A percentile compares a stretch with the other conserved stretches of the same genome.
phyloP scores from a whole-genome alignment of 257 asterid genomes.

The Ophiorrhiza pumila region DNA sequence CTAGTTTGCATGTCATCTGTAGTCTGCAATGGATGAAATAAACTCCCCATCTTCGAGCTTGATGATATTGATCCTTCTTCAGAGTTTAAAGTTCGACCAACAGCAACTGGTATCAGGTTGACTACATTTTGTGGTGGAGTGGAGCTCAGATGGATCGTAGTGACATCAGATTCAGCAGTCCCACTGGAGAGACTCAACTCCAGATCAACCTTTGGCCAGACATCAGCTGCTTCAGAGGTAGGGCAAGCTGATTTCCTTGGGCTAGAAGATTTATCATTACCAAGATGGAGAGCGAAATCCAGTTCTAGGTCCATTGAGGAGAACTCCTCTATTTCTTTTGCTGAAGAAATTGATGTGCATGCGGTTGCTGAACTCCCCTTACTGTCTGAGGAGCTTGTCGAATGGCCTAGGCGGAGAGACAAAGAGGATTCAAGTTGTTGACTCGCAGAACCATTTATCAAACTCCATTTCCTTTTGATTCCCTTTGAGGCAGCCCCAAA shows the following conservation, averaged over 20 bases:
- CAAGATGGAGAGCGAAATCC: slow-evolving; percentile 78
- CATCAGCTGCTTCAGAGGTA: slow-evolving; percentile 31
- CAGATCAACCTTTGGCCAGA: slow-evolving; percentile 65
- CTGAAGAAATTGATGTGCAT: slow-evolving; percentile 81
- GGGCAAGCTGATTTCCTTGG: slow-evolving; percentile 40
- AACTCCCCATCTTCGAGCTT: slow-evolving; percentile 29
- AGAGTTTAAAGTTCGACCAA: slow-evolving; percentile 29
- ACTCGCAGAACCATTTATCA: slow-evolving; percentile 33
- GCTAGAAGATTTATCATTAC: slow-evolving; percentile 58
- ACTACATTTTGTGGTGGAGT: slow-evolving; percentile 28
- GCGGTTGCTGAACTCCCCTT: slow-evolving; percentile 91
- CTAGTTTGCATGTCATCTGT: slow-evolving; percentile 32
- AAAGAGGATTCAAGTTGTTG: slow-evolving; percentile 45
- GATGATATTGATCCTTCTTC: slow-evolving; percentile 43
- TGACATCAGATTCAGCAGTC: slow-evolving; percentile 60
- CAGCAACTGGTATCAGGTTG: slow-evolving; percentile 21
- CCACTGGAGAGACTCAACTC: slow-evolving; percentile 71
- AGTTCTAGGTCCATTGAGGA: slow-evolving; percentile 89
- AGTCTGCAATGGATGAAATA: slow-evolving; percentile 28
- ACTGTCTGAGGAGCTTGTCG: slow-evolving; percentile 92
- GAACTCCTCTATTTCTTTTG: slow-evolving; percentile 75
- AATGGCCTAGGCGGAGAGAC: slow-evolving; percentile 67
- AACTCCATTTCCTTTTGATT: slow-evolving; percentile 70
- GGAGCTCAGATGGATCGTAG: slow-evolving; percentile 45
- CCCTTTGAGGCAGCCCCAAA: slow-evolving; percentile 47